Percentiles rank a stretch among this genome's conserved stretches.
Conservation (phyloP, 164 flowering plant genomes). For the Amborella trichopoda region DNA sequence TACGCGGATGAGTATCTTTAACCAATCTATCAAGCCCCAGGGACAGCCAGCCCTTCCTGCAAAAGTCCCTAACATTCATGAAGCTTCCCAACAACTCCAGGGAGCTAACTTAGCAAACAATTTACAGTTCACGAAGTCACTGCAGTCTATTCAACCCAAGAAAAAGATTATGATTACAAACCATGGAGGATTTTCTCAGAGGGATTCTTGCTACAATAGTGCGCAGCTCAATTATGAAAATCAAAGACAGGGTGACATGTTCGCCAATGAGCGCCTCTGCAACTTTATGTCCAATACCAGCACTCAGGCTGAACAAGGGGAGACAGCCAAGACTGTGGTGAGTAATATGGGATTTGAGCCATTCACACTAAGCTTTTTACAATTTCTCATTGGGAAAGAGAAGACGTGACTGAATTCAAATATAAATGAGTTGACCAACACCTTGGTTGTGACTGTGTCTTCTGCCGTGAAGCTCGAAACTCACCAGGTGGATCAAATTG, state of each 20-base stretch:
- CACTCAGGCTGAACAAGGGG: neutral
- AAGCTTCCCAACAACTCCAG: neutral
- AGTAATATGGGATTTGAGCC: constrained; percentile 4
- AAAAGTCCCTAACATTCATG: neutral
- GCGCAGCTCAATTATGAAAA: neutral
- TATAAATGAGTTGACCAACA: neutral
- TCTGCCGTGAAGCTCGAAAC: constrained; percentile 13
- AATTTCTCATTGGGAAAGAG: constrained; percentile 6
- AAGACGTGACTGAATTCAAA: neutral
- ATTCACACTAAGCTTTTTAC: constrained; percentile 4
- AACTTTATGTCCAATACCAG: neutral
- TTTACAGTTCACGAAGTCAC: constrained; percentile 1
- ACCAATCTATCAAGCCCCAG: constrained; percentile 7
- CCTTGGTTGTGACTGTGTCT: constrained; percentile 6
- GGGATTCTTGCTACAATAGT: neutral
- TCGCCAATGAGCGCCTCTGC: neutral
- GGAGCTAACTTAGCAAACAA: neutral
- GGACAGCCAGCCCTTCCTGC: constrained; percentile 5
- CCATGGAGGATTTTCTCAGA: constrained; percentile 1
- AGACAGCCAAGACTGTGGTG: neutral
- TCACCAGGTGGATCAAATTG: constrained; percentile 14
- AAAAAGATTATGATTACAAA: neutral
- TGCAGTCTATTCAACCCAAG: neutral
- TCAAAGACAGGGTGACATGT: constrained; percentile 1
- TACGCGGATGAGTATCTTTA: constrained; percentile 10